Percentiles rank a stretch among this genome's conserved stretches.
Conservation (phyloP, 2,329 filamentous ascomycete genomes). For the Penicillium sclerotiorum region DNA sequence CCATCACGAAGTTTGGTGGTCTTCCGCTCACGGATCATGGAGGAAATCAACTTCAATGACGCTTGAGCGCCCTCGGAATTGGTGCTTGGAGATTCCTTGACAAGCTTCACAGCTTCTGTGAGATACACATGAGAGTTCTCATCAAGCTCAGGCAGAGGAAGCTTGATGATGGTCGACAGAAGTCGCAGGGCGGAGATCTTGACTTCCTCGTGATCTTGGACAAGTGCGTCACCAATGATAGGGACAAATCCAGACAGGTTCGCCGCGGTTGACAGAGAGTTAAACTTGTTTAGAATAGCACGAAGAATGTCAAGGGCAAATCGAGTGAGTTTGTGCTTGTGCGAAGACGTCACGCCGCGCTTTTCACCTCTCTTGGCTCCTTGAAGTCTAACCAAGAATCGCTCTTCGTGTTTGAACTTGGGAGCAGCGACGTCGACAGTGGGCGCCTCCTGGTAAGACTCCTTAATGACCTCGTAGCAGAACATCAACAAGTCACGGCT, state of each 20-base stretch:
- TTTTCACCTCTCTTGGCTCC: conserved; percentile 74
- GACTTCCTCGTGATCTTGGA: conserved; percentile 87
- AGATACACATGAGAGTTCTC: conserved; percentile 76
- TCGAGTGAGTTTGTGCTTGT: conserved; percentile 82
- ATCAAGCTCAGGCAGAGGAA: conserved; percentile 72
- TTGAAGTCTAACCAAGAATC: conserved; percentile 77
- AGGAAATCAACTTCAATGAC: conserved; percentile 82
- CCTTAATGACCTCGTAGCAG: conserved; percentile 90
- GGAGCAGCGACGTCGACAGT: conserved; percentile 24
- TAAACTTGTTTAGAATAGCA: conserved; percentile 82
- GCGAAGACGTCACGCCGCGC: conserved; percentile 72
- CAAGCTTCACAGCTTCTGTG: conserved; percentile 78
- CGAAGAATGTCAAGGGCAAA: conserved; percentile 88
- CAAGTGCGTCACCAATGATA: conserved; percentile 81
- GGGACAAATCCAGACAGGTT: conserved; percentile 87
- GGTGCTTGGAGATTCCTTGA: conserved; percentile 76
- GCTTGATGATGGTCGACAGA: conserved; percentile 81
- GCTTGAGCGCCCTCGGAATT: conserved; percentile 84
- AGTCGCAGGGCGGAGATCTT: conserved; percentile 85
- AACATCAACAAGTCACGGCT: conserved; percentile 86
- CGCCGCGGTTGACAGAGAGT: conserved; percentile 72
- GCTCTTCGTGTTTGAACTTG: conserved; percentile 39
- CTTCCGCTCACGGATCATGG: conserved; percentile 78
- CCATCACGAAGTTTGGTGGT: conserved; percentile 76
- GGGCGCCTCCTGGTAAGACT: conserved; percentile 70